phyloP scores from a whole-genome alignment of 805 yeast species.

The Schwanniomyces vanrijiae region DNA sequence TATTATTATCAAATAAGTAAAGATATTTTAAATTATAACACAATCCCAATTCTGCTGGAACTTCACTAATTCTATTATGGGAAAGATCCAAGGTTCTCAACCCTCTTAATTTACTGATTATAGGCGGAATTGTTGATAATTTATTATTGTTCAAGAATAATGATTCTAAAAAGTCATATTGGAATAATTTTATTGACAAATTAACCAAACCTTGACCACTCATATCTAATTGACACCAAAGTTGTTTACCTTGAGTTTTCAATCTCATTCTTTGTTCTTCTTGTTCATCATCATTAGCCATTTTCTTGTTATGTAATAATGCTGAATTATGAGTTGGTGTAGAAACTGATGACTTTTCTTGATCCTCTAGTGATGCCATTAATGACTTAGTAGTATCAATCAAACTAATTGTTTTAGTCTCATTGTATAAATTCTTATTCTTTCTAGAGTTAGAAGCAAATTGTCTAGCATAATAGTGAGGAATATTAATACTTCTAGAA shows the following conservation, averaged over 20 bases:
- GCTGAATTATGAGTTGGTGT: slow-evolving; percentile 38
- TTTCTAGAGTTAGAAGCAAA: slow-evolving; percentile 70
- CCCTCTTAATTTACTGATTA: slow-evolving; percentile 66
- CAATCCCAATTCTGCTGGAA: slow-evolving; percentile 86
- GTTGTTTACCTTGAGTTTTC: slow-evolving; percentile 66
- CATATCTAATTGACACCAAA: slow-evolving; percentile 93
- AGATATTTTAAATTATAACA: slow-evolving; percentile 77
- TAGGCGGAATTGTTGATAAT: slow-evolving; percentile 63
- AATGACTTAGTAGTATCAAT: slow-evolving; percentile 43
- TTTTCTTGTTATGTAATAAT: slow-evolving; percentile 43
- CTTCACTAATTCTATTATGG: slow-evolving; percentile 62
- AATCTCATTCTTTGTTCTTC: slow-evolving; percentile 65
- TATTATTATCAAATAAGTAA: slow-evolving; percentile 83
- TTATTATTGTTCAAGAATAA: slow-evolving; percentile 86
- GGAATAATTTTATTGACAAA: slow-evolving; percentile 71
- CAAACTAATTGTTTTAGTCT: slow-evolving; percentile 36
- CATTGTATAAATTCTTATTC: slow-evolving; percentile 37
- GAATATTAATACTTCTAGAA: slow-evolving; percentile 61
- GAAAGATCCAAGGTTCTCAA: slow-evolving; percentile 85
- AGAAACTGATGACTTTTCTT: slow-evolving; percentile 36
- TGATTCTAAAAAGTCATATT: slow-evolving; percentile 81
- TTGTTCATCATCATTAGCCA: slow-evolving; percentile 46
- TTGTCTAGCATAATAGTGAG: slow-evolving; percentile 82
- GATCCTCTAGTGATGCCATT: slow-evolving; percentile 38
- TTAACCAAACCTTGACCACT: slow-evolving; percentile 83